Conservation (phyloP, 78 protist species). For the Dictyostelium intermedium region DNA sequence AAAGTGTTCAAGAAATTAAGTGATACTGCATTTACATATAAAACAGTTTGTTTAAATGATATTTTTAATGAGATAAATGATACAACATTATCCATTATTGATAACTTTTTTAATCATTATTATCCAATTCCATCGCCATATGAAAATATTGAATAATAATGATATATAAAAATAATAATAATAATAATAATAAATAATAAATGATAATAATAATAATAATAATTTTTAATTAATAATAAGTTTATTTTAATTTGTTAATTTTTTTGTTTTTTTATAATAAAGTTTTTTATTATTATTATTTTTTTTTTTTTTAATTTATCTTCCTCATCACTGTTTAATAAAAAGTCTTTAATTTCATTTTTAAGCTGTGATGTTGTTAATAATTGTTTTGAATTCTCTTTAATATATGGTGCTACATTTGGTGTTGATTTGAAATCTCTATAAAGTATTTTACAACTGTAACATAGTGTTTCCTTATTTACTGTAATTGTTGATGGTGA, state of each 20-base stretch:
- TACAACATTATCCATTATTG: not conserved
- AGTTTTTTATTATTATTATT: not conserved
- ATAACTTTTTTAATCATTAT: not conserved
- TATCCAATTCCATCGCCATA: not conserved
- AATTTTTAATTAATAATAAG: too few species aligned
- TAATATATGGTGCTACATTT: constrained; percentile 24
- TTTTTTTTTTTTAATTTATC: not conserved
- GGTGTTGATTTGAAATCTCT: constrained; percentile 4
- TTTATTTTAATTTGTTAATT: not conserved
- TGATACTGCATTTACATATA: not conserved
- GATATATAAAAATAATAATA: too few species aligned
- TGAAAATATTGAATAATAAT: not conserved
- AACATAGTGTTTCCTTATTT: constrained; percentile 47
- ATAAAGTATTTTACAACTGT: constrained; percentile 44
- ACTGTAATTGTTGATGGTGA: not conserved
- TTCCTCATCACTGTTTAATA: constrained; percentile 31
- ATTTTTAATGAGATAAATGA: not conserved
- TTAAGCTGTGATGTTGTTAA: constrained; percentile 1
- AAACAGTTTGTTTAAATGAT: not conserved
- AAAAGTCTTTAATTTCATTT: constrained; percentile 70
- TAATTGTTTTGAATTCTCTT: constrained; percentile 29
- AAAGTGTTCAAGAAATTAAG: too few species aligned
- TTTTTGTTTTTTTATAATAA: not conserved
- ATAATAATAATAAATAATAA: too few species aligned
- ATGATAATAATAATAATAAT: not conserved